These are phyloP conservation scores for Populus alba DNA, from an alignment of 345 rosid genomes.

Conservation along the genomic window DNA sequence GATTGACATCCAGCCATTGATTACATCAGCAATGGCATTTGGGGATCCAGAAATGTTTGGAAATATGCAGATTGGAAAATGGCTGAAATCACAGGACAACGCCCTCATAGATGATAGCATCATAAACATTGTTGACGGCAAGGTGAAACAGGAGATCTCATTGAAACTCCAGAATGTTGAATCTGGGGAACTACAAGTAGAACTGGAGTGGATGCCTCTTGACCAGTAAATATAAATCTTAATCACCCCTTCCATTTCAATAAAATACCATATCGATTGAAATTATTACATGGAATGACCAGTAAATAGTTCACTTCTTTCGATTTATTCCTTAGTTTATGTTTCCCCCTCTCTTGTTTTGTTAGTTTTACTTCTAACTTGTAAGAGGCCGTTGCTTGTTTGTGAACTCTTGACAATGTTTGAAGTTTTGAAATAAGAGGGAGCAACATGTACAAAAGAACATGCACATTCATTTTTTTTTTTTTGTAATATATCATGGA, in stretches of 20 bases:
- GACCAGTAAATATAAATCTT: conserved; percentile 48
- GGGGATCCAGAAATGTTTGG: conserved; percentile 90
- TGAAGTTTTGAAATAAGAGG: neutral
- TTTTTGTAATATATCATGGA: neutral
- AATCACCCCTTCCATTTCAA: neutral
- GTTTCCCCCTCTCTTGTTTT: neutral
- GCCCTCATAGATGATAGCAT: conserved; percentile 84
- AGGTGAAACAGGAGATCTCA: conserved; percentile 70
- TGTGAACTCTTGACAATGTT: neutral
- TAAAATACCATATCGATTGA: conserved; percentile 6
- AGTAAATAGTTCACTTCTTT: neutral
- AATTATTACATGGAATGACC: neutral
- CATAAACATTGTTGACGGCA: conserved; percentile 83
- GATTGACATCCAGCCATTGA: conserved; percentile 84
- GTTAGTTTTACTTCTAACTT: neutral
- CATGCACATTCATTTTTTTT: neutral
- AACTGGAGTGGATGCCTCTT: conserved; percentile 76
- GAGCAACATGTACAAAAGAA: neutral
- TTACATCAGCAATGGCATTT: conserved; percentile 89
- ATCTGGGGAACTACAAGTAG: conserved; percentile 74
- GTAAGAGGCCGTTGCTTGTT: neutral
- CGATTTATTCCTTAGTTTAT: neutral
- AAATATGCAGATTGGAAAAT: conserved; percentile 94
- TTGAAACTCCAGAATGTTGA: conserved; percentile 95
- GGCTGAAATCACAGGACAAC: conserved; percentile 81